These are phyloP conservation scores for Xylaria sp. DNA, from an alignment of 2,329 filamentous ascomycete genomes.

Conservation along the genomic window DNA sequence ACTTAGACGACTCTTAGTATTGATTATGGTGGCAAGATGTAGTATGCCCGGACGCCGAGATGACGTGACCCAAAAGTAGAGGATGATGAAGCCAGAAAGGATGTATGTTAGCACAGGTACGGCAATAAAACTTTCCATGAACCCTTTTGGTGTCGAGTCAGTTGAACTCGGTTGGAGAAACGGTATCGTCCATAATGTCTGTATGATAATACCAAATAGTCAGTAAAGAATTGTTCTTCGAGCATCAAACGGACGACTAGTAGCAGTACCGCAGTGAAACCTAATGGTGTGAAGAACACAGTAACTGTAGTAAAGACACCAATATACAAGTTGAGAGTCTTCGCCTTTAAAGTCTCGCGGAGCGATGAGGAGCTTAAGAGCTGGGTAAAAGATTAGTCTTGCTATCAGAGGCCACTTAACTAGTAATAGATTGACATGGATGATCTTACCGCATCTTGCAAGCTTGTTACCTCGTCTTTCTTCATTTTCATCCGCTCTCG, in stretches of 20 bases:
- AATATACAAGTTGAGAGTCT: conserved; percentile 33
- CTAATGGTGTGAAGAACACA: conserved; percentile 33
- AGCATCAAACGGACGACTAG: no score
- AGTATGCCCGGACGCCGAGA: not conserved
- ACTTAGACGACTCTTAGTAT: not conserved
- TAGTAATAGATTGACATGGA: not conserved
- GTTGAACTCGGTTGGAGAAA: conserved; percentile 19
- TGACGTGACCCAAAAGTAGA: conserved; percentile 29
- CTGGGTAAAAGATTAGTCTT: conserved; percentile 11
- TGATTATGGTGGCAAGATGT: not conserved
- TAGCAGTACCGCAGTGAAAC: conserved; percentile 30
- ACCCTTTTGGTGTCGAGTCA: conserved; percentile 18
- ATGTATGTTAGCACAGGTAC: conserved; percentile 33
- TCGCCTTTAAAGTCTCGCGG: conserved; percentile 33
- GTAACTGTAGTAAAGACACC: conserved; percentile 35
- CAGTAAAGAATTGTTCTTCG: not conserved
- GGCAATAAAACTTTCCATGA: conserved; percentile 26
- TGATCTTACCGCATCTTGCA: conserved; percentile 27
- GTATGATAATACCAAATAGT: not conserved
- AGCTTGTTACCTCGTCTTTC: conserved; percentile 35
- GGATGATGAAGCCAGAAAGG: conserved; percentile 19
- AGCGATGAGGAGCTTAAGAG: conserved; percentile 33
- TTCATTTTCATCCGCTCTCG: conserved; percentile 32
- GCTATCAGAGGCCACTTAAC: not conserved
- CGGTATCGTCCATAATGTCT: conserved; percentile 30